These are phyloP conservation scores for Fusarium longipes DNA, from an alignment of 2,329 filamentous ascomycete species.

Conservation along the genomic window DNA sequence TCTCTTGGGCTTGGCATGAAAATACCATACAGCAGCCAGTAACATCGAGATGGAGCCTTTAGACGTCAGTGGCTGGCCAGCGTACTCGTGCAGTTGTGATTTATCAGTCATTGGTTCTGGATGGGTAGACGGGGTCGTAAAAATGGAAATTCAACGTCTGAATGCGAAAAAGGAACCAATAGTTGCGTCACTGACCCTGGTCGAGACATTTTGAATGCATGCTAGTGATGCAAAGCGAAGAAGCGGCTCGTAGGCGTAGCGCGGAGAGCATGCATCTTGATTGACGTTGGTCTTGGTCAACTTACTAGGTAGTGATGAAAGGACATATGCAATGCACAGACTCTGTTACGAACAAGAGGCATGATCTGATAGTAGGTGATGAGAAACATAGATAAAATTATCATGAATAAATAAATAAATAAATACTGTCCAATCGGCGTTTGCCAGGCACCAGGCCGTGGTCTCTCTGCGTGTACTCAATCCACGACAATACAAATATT, in stretches of 20 bases:
- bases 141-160: conserved; percentile 1
- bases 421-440: conserved; percentile 11
- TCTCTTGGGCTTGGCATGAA: conserved; percentile 10
- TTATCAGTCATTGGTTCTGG: conserved; percentile 26
- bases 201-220: neutral
- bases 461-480: conserved; percentile 31
- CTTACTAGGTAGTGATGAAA: neutral
- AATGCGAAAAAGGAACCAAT: conserved; percentile 12
- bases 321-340: conserved; percentile 5
- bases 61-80: conserved; percentile 41
- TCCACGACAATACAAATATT: conserved; percentile 24
- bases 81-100: conserved; percentile 12
- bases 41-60: neutral
- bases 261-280: conserved; percentile 15
- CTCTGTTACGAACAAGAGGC: neutral
- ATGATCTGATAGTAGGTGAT: neutral
- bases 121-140: neutral
- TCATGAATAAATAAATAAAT: conserved; percentile 1
- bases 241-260: conserved; percentile 26
- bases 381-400: neutral
- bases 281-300: too few species aligned
- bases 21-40: neutral
- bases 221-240: conserved; percentile 26
- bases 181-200: conserved; percentile 13
- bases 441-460: conserved; percentile 41